These are phyloP conservation scores for Ustilago curta DNA, from an alignment of 1,284 basidiomycete species.

Conservation along the genomic window DNA sequence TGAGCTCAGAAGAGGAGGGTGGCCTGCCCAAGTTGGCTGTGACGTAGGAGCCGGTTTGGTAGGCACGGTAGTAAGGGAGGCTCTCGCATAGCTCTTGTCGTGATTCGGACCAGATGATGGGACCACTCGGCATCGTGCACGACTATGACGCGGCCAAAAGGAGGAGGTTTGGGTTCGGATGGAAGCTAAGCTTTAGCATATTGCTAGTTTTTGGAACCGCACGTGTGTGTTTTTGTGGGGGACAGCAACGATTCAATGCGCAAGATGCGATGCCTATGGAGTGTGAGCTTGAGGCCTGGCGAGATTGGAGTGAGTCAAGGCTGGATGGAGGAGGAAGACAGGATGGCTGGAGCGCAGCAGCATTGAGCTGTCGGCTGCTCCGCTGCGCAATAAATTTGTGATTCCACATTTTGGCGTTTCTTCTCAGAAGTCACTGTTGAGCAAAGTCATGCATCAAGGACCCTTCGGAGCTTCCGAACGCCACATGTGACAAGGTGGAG, in stretches of 20 bases:
- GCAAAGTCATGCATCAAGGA: too few species aligned
- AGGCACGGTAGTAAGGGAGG: conserved; percentile 55
- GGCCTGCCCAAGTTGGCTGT: conserved; percentile 12
- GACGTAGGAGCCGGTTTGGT: conserved; percentile 50
- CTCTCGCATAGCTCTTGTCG: conserved; percentile 57
- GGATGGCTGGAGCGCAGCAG: too few species aligned
- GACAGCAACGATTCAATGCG: background rate
- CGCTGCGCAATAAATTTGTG: too few species aligned
- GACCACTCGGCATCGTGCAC: conserved; percentile 22
- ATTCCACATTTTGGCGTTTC: too few species aligned
- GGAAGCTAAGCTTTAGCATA: background rate
- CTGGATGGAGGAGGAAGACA: too few species aligned
- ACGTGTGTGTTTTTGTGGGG: background rate
- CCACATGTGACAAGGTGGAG: conserved; percentile 6
- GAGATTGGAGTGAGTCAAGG: too few species aligned
- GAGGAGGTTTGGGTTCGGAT: background rate
- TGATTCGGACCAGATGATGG: conserved; percentile 47
- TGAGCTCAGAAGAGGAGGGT: conserved; percentile 5
- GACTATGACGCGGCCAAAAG: background rate
- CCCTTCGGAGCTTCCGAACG: too few species aligned
- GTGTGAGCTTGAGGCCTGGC: too few species aligned
- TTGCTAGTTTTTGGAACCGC: background rate
- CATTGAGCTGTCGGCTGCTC: too few species aligned
- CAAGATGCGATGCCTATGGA: background rate
- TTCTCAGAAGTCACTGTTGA: too few species aligned